phyloP scores from a whole-genome alignment of 495 filamentous ascomycete genomes.

The Podospora pseudopauciseta region DNA sequence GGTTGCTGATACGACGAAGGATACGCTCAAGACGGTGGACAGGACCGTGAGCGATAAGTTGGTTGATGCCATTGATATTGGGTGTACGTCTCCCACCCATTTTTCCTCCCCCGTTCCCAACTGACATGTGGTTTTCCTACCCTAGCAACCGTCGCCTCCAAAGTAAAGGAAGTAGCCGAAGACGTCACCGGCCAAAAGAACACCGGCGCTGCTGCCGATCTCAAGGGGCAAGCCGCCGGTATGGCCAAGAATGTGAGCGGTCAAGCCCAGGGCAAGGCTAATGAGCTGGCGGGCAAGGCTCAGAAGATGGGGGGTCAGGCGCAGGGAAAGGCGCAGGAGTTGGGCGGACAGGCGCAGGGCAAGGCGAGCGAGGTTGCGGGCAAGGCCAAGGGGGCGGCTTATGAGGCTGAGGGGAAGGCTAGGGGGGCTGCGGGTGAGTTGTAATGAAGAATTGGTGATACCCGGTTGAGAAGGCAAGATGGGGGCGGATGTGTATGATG shows the following conservation, averaged over 20 bases:
- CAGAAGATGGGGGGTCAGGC: slow-evolving; percentile 31
- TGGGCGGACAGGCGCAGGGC: slow-evolving; percentile 29
- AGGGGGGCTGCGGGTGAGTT: slow-evolving; percentile 31
- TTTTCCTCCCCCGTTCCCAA: neutral
- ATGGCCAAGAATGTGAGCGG: slow-evolving; percentile 30
- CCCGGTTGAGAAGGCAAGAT: too few relatives aligned
- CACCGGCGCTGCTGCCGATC: slow-evolving; percentile 18
- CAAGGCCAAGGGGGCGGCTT: slow-evolving; percentile 18
- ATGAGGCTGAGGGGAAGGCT: slow-evolving; percentile 39
- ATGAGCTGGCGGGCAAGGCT: slow-evolving; percentile 33
- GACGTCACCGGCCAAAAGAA: slow-evolving; percentile 19
- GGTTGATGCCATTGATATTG: slow-evolving; percentile 53
- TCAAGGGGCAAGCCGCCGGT: slow-evolving; percentile 22
- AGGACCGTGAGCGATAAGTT: slow-evolving; percentile 52
- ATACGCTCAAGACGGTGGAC: slow-evolving; percentile 49
- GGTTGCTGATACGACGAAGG: slow-evolving; percentile 47
- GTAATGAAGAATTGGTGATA: slow-evolving; percentile 20
- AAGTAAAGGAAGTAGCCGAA: slow-evolving; percentile 38
- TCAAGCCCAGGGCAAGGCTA: slow-evolving; percentile 33
- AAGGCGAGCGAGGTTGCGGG: slow-evolving; percentile 29
- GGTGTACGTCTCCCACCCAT: slow-evolving; percentile 38
- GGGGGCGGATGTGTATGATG: too few relatives aligned
- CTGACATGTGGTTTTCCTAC: neutral
- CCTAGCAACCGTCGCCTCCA: slow-evolving; percentile 44
- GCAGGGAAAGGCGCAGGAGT: slow-evolving; percentile 31